A percentile compares a stretch with the other conserved stretches of the same genome.
Evolutionary conservation across 306 rosid genomes (phyloP).

Genomic region (Glycine tomentella): DNA sequence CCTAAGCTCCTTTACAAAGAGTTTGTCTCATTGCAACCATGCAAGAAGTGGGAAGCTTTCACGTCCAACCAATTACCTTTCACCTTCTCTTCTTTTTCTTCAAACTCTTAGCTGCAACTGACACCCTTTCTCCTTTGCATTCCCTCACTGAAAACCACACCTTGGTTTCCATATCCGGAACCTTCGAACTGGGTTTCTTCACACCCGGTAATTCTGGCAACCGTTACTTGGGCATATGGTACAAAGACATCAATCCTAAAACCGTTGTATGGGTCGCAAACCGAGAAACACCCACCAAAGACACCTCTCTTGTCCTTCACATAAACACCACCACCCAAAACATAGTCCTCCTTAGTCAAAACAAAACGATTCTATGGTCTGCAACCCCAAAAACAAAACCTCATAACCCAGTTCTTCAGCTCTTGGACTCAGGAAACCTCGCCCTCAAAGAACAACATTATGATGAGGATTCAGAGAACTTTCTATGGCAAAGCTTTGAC

Average conservation of each 20-base stretch:
- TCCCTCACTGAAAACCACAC: no score
- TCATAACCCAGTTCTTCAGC: constrained; percentile 45
- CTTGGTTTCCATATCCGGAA: no score
- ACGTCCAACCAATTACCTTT: no score
- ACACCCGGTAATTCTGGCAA: background rate
- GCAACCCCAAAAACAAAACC: constrained; percentile 24
- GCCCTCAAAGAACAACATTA: constrained; percentile 50
- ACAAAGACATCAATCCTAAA: constrained; percentile 39
- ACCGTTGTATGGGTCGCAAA: constrained; percentile 55
- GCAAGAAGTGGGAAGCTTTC: no score
- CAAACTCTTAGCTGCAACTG: no score
- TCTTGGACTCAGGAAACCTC: constrained; percentile 48
- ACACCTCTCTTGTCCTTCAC: background rate
- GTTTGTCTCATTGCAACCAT: no score
- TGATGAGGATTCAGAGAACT: background rate
- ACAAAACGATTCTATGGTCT: constrained; percentile 13
- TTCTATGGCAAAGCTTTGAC: constrained; percentile 56
- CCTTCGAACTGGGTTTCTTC: no score
- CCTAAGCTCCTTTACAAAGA: no score
- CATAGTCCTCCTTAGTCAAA: no score
- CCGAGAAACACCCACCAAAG: constrained; percentile 38
- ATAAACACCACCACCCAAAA: no score
- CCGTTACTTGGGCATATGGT: constrained; percentile 55
- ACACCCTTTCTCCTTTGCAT: no score
- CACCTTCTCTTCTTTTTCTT: no score